These are phyloP conservation scores for Backusella australiensis DNA, from an alignment of 192 early-diverging fungal genomes.

Conservation along the genomic window DNA sequence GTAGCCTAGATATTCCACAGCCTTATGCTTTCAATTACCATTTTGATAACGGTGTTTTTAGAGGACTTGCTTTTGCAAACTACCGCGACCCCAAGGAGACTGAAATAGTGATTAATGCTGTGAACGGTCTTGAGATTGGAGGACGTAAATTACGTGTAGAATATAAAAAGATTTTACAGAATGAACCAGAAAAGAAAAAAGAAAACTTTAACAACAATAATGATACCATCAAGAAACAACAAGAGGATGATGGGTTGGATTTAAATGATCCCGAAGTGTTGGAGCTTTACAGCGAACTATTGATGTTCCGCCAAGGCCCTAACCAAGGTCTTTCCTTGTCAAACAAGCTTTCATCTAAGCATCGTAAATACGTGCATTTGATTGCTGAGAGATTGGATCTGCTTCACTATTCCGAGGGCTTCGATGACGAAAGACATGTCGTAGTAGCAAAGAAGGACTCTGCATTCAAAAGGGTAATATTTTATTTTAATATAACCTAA, in stretches of 20 bases:
- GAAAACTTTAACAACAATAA: background rate
- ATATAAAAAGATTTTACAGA: slow-evolving; percentile 75
- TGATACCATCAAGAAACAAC: background rate
- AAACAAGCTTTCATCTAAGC: slow-evolving; percentile 53
- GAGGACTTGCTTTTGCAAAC: slow-evolving; percentile 80
- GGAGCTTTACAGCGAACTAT: slow-evolving; percentile 67
- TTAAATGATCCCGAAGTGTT: slow-evolving; percentile 71
- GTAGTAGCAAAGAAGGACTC: slow-evolving; percentile 39
- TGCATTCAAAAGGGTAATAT: slow-evolving; percentile 16
- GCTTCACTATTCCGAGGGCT: slow-evolving; percentile 47
- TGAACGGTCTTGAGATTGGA: slow-evolving; percentile 70
- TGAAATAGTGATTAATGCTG: slow-evolving; percentile 59
- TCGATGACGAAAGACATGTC: slow-evolving; percentile 45
- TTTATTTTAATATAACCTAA: slow-evolving; percentile 1
- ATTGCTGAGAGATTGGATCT: slow-evolving; percentile 73
- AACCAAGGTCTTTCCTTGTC: slow-evolving; percentile 65
- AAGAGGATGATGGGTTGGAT: slow-evolving; percentile 44
- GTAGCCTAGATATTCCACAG: slow-evolving; percentile 62
- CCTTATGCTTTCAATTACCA: slow-evolving; percentile 86
- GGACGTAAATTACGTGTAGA: slow-evolving; percentile 78
- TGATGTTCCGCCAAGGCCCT: slow-evolving; percentile 70
- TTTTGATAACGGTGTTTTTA: slow-evolving; percentile 77
- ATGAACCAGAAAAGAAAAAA: slow-evolving; percentile 19
- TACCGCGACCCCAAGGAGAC: slow-evolving; percentile 77
- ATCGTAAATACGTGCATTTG: slow-evolving; percentile 61